Evolutionary conservation across 2,329 filamentous ascomycete species (phyloP).

Genomic region (Thielaviopsis ethacetica): DNA sequence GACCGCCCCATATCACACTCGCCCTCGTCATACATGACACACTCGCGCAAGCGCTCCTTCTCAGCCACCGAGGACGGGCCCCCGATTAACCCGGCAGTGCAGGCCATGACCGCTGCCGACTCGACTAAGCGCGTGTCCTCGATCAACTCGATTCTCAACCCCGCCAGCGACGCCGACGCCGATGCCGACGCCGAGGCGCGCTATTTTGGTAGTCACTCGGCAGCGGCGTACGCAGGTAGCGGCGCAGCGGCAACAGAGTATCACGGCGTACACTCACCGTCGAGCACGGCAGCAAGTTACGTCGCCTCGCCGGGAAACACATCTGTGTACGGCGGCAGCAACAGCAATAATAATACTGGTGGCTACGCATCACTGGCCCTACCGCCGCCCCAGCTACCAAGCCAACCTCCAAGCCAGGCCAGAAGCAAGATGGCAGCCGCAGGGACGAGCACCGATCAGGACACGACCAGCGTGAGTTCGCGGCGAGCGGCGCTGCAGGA

Average conservation of each 20-base stretch:
- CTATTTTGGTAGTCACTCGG: no score
- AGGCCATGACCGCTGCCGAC: no score
- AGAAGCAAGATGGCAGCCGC: no score
- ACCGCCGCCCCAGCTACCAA: no score
- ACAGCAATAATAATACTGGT: not conserved
- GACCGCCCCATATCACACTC: no score
- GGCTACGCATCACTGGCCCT: not conserved
- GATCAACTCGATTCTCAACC: conserved; percentile 62
- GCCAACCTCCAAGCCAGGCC: no score
- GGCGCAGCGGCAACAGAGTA: no score
- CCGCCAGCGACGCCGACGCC: no score
- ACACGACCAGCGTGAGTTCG: conserved; percentile 29
- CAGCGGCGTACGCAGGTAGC: no score
- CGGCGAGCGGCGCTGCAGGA: conserved; percentile 48
- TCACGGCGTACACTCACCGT: no score
- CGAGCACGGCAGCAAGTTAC: no score
- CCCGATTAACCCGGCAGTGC: conserved; percentile 19
- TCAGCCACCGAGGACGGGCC: conserved; percentile 40
- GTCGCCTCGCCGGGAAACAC: not conserved
- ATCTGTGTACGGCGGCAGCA: no score
- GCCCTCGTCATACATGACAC: conserved; percentile 42
- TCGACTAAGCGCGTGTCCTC: conserved; percentile 50
- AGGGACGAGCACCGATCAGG: not conserved
- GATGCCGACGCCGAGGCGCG: conserved; percentile 4
- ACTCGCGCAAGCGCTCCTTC: conserved; percentile 50